Evolutionary conservation across 139 green algal genomes (phyloP).

Genomic region (Gonium pectorale): DNA sequence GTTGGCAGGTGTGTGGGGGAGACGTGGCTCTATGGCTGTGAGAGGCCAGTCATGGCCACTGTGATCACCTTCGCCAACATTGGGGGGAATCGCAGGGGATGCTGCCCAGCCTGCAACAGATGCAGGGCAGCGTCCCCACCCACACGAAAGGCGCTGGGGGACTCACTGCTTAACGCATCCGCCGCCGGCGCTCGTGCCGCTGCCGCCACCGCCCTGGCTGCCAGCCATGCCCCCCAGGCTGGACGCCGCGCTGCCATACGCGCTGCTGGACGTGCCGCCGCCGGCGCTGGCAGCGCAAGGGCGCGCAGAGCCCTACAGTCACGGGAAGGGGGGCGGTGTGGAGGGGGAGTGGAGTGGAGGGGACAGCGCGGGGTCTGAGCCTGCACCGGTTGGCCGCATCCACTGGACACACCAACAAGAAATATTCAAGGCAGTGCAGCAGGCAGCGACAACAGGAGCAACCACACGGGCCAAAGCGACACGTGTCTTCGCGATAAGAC

Average conservation of each 20-base stretch:
- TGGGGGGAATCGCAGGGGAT: background rate
- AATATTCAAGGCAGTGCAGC: background rate
- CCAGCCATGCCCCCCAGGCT: background rate
- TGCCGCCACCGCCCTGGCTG: background rate
- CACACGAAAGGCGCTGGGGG: background rate
- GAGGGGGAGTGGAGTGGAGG: background rate
- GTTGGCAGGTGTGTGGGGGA: too few relatives aligned
- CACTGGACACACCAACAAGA: background rate
- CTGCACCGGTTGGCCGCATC: background rate
- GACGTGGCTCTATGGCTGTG: background rate
- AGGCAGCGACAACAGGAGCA: background rate
- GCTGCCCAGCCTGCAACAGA: conserved; percentile 22
- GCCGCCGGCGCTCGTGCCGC: background rate
- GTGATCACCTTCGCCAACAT: background rate
- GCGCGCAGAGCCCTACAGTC: too few relatives aligned
- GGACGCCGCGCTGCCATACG: background rate
- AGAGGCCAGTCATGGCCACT: background rate
- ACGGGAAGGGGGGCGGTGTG: background rate
- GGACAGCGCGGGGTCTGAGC: background rate
- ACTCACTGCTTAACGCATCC: background rate
- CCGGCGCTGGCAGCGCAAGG: background rate
- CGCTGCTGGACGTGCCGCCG: background rate
- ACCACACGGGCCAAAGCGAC: background rate
- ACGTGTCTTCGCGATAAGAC: background rate
- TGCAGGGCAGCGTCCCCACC: too few relatives aligned